Evolutionary conservation across 176 grass and related monocot genomes (phyloP), one percentile per base, ranked within the genome.

Genomic region (Typha latifolia): DNA sequence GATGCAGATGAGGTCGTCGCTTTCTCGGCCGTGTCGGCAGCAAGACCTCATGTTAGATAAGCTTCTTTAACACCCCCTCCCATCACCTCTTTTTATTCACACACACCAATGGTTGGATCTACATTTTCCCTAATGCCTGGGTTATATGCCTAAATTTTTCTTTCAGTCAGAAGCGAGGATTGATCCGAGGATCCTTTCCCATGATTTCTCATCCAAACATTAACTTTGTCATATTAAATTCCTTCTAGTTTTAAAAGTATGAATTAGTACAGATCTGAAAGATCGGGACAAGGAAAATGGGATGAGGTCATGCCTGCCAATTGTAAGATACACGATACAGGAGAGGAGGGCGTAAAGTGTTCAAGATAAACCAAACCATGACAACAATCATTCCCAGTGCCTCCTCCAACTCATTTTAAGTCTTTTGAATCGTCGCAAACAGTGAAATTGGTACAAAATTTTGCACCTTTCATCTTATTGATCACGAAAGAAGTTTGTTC

Each of bases 1-100:
- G 43, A 79, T 74, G 69, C 65, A 76, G 29, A 73, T 84, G 80
- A 91, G 82, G 76, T 96, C 64, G 82, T 87, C 32, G 92, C 92
- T 37, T 96, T 96, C 79, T 96, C 24, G 87, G 80, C 13, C 87
- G 88, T 48, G 92, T 89, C 69, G 88, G 92, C 71, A 76, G 79
- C 77, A 81, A 83, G 69, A 96, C 92, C 3, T 91, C 92, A 15
- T 96, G 92, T 85, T 77, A 49, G 67, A 61, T 63, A 18, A 14
- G 12, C 3, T 62, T 37, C 9, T 1, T 1, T 18, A 22, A 26
- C 0, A 26, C 24, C 24, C 24, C 24, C 24, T 26, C 24, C 9
- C 71, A 24, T 34, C 29, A 53, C 4, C 32, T 31, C 57, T 37
- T 48, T n/a, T 56, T 62, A 21, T 23, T 61, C 32, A n/a, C 19